Evolutionary conservation across 192 early-diverging fungal species (phyloP).

Genomic region (Podila horticola): DNA sequence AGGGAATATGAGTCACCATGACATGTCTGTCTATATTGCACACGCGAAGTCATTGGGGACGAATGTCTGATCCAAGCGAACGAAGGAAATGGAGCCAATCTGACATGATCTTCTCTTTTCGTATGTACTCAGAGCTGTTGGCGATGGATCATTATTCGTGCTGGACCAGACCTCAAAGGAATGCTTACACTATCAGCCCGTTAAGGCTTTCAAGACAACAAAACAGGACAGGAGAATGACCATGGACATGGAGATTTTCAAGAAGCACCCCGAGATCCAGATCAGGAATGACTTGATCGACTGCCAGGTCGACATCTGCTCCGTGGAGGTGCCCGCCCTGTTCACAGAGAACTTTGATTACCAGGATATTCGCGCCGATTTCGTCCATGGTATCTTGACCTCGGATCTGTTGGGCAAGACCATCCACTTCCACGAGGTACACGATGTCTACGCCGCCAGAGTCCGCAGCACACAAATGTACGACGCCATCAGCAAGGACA

Average conservation of each 20-base stretch:
- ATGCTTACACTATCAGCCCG: conserved; percentile 83
- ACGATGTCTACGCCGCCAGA: conserved; percentile 72
- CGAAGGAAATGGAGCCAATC: conserved; percentile 3
- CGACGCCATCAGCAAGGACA: conserved; percentile 82
- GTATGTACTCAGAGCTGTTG: conserved; percentile 55
- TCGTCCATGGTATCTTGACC: conserved; percentile 89
- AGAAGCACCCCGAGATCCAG: conserved; percentile 75
- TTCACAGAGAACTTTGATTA: conserved; percentile 99
- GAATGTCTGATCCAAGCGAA: background rate
- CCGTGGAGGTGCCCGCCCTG: conserved; percentile 87
- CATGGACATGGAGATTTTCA: conserved; percentile 69
- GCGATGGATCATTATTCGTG: conserved; percentile 86
- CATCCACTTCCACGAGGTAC: conserved; percentile 84
- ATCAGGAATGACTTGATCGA: conserved; percentile 94
- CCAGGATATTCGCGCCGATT: conserved; percentile 89
- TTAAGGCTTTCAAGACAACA: conserved; percentile 68
- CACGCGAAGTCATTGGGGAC: too few relatives aligned
- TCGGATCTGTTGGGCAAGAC: conserved; percentile 89
- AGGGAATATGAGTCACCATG: background rate
- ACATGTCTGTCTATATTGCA: background rate
- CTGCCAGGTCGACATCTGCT: conserved; percentile 93
- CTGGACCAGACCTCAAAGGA: conserved; percentile 78
- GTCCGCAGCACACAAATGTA: conserved; percentile 79
- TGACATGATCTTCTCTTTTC: background rate
- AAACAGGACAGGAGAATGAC: conserved; percentile 57